These are phyloP conservation scores for Pisolithus tinctorius DNA, from an alignment of 768 basidiomycete genomes.

Conservation along the genomic window DNA sequence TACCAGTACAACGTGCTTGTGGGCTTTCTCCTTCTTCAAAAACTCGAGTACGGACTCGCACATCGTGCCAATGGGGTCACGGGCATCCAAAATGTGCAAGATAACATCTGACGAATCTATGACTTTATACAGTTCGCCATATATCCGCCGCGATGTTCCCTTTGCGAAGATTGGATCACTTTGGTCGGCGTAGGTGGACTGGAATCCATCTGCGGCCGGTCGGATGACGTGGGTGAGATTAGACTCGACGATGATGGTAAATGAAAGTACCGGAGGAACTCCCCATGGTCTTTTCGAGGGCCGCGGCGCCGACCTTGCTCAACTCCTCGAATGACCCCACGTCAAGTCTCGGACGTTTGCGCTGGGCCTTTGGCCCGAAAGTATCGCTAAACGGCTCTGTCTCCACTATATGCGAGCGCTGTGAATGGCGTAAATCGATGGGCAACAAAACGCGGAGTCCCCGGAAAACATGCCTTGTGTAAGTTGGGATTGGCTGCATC, in stretches of 20 bases:
- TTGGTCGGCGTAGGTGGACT: constrained; percentile 64
- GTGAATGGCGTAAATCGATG: constrained; percentile 4
- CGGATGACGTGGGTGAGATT: constrained; percentile 8
- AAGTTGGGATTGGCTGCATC: constrained; percentile 77
- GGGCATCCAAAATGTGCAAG: constrained; percentile 90
- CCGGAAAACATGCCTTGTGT: constrained; percentile 54
- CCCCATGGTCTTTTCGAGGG: constrained; percentile 46
- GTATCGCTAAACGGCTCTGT: constrained; percentile 93
- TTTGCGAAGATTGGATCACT: constrained; percentile 92
- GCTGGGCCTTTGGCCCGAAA: constrained; percentile 92
- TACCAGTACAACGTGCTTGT: constrained; percentile 94
- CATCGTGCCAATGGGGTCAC: constrained; percentile 92
- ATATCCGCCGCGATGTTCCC: constrained; percentile 92
- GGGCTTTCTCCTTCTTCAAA: constrained; percentile 91
- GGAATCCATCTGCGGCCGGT: constrained; percentile 31
- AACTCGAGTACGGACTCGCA: constrained; percentile 93
- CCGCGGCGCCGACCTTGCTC: constrained; percentile 52
- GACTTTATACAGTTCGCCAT: constrained; percentile 98
- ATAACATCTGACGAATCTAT: constrained; percentile 98
- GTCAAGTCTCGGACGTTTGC: constrained; percentile 82
- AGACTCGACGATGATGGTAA: not conserved
- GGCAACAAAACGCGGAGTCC: not conserved
- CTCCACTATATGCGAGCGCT: constrained; percentile 92
- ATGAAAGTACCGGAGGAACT: constrained; percentile 38
- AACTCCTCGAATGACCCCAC: constrained; percentile 93